These are phyloP conservation scores for Protomyces arabidopsidicola DNA, from an alignment of 1,139 yeast genomes.

Conservation along the genomic window DNA sequence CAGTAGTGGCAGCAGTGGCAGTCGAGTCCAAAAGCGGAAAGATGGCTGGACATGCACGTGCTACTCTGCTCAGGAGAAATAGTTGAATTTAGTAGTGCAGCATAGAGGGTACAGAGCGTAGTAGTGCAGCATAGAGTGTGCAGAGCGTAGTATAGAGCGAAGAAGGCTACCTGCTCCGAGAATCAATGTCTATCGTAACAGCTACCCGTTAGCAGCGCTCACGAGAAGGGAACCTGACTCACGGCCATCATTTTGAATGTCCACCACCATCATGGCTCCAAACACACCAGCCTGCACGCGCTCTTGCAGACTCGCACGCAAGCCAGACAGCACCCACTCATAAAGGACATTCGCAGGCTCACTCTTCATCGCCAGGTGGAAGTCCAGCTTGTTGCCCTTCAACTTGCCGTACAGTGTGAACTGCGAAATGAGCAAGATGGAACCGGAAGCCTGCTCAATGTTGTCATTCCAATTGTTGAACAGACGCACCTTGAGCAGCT, in stretches of 20 bases:
- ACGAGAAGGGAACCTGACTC: neutral
- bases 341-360: conserved; percentile 64
- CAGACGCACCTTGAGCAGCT: conserved; percentile 16
- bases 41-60: too few relatives aligned
- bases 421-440: conserved; percentile 58
- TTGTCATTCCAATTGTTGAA: conserved; percentile 18
- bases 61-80: too few relatives aligned
- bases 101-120: too few relatives aligned
- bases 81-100: too few relatives aligned
- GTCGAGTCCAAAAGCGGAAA: too few relatives aligned
- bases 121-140: too few relatives aligned
- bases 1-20: too few relatives aligned
- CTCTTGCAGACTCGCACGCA: conserved; percentile 43
- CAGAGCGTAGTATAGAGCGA: too few relatives aligned
- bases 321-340: conserved; percentile 51
- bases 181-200: conserved; percentile 67
- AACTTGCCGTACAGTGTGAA: conserved; percentile 69
- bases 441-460: conserved; percentile 11
- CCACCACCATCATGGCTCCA: conserved; percentile 97
- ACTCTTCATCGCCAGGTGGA: conserved; percentile 33
- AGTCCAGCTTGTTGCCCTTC: conserved; percentile 34
- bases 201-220: conserved; percentile 36
- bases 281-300: conserved; percentile 76
- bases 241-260: conserved; percentile 73
- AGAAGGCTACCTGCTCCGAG: conserved; percentile 38